Conservation (phyloP, 2,329 filamentous ascomycete genomes). For the Cladosporium sp. region DNA sequence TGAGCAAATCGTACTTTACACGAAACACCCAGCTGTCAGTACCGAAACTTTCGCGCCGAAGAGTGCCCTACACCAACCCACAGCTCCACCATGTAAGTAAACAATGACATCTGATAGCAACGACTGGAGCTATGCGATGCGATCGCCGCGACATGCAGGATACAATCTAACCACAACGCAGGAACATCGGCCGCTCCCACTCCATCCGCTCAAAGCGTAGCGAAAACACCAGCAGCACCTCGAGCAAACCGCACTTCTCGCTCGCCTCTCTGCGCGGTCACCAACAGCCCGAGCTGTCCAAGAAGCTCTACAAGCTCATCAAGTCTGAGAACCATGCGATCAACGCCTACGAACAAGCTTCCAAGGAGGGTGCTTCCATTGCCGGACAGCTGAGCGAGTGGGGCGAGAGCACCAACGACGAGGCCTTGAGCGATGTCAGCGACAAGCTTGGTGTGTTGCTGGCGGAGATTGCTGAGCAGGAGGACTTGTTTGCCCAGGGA, state of each 20-base stretch:
- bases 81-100: slow-evolving; percentile 16
- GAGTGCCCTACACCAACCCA: not conserved
- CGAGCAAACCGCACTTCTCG: slow-evolving; percentile 67
- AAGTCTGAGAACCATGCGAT: slow-evolving; percentile 93
- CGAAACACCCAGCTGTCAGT: not conserved
- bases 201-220: slow-evolving; percentile 67
- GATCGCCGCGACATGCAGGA: not conserved
- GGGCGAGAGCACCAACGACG: slow-evolving; percentile 89
- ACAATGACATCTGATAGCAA: slow-evolving; percentile 15
- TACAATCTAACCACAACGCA: slow-evolving; percentile 11
- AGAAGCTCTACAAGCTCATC: slow-evolving; percentile 86
- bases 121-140: not conserved
- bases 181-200: slow-evolving; percentile 59
- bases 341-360: slow-evolving; percentile 78
- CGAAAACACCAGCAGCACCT: slow-evolving; percentile 50
- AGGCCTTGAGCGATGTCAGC: slow-evolving; percentile 82
- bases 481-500: slow-evolving; percentile 82
- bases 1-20: not conserved
- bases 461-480: slow-evolving; percentile 90
- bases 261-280: slow-evolving; percentile 84
- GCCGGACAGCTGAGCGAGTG: slow-evolving; percentile 92
- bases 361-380: slow-evolving; percentile 79
- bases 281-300: slow-evolving; percentile 83
- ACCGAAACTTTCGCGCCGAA: not conserved
- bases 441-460: slow-evolving; percentile 95